phyloP scores from a whole-genome alignment of 768 basidiomycete species.

The Russula olivacea region DNA sequence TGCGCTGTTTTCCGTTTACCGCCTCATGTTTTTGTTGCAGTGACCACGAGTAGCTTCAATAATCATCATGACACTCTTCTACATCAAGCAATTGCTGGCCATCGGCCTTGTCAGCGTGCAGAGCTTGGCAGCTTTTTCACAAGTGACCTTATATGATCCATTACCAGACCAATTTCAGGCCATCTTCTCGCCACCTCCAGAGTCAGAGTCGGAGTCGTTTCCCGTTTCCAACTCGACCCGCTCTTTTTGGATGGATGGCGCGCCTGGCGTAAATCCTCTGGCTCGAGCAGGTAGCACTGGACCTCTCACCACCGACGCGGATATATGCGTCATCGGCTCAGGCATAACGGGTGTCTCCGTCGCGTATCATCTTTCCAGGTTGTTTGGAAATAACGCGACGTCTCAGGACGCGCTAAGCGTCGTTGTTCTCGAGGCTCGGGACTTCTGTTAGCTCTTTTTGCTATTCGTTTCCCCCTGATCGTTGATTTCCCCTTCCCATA shows the following conservation, averaged over 20 bases:
- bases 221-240: constrained; percentile 61
- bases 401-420: constrained; percentile 37
- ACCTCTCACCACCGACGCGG: constrained; percentile 50
- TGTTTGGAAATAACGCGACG: constrained; percentile 11
- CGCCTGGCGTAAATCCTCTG: constrained; percentile 56
- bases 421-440: constrained; percentile 75
- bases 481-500: not conserved
- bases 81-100: not conserved
- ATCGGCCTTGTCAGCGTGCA: not conserved
- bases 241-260: constrained; percentile 65
- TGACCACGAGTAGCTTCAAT: not conserved
- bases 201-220: constrained; percentile 28
- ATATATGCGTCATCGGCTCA: constrained; percentile 74
- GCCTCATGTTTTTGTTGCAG: not conserved
- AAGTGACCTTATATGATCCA: not conserved
- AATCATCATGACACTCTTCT: constrained; percentile 7
- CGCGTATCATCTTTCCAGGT: constrained; percentile 62
- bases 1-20: not conserved
- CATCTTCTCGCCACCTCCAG: not conserved
- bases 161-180: constrained; percentile 2
- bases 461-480: not conserved
- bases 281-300: constrained; percentile 62
- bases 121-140: not conserved
- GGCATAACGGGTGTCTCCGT: constrained; percentile 73
- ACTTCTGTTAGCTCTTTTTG: constrained; percentile 59